A percentile compares a stretch with the other conserved stretches of the same genome.
phyloP scores from a whole-genome alignment of 1,284 basidiomycete species.

The Naganishia sp. region DNA sequence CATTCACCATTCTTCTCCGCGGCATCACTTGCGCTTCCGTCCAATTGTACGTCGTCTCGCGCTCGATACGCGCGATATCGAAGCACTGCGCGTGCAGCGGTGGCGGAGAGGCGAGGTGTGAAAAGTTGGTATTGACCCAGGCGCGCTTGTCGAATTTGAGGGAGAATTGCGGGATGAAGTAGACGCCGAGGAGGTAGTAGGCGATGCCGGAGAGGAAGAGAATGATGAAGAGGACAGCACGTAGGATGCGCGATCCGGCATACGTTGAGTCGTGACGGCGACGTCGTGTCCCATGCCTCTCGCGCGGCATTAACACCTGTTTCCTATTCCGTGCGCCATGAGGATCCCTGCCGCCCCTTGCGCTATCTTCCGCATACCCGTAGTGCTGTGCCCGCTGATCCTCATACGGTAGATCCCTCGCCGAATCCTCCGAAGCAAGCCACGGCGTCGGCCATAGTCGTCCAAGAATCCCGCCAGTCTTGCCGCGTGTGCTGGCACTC shows the following conservation, averaged over 20 bases:
- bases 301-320: constrained; percentile 7
- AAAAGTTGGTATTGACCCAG: constrained; percentile 20
- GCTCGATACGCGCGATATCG: constrained; percentile 52
- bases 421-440: background rate
- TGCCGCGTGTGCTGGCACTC: background rate
- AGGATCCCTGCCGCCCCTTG: no score
- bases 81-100: constrained; percentile 70
- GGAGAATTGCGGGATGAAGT: constrained; percentile 21
- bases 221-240: background rate
- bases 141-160: constrained; percentile 24
- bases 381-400: constrained; percentile 16
- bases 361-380: constrained; percentile 3
- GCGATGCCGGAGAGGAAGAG: constrained; percentile 2
- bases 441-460: background rate
- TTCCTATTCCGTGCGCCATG: background rate
- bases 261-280: background rate
- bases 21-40: constrained; percentile 70
- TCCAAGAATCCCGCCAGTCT: background rate
- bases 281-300: background rate
- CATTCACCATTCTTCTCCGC: constrained; percentile 68
- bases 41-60: constrained; percentile 39
- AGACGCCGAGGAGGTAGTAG: constrained; percentile 15
- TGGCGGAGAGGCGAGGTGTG: constrained; percentile 16
- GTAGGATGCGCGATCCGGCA: background rate
- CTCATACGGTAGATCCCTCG: constrained; percentile 3